Evolutionary conservation across 805 yeast species (phyloP).

Genomic region (Saccharomycopsis schoenii): DNA sequence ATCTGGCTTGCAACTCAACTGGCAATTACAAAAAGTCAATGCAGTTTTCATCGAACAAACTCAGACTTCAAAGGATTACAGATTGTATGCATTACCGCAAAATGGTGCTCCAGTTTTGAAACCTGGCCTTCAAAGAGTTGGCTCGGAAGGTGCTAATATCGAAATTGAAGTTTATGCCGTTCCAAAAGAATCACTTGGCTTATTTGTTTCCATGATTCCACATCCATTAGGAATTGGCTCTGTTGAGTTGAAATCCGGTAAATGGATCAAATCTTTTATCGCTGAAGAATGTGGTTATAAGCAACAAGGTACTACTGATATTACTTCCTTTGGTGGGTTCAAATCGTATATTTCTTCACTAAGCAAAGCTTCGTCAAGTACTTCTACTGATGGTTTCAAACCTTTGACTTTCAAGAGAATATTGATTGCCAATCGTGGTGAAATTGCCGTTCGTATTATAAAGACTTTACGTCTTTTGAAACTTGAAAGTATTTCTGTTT

Average conservation of each 20-base stretch:
- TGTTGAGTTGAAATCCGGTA: slow-evolving; percentile 71
- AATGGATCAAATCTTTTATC: slow-evolving; percentile 84
- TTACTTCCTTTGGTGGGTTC: slow-evolving; percentile 89
- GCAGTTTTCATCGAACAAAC: slow-evolving; percentile 63
- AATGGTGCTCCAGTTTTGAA: slow-evolving; percentile 57
- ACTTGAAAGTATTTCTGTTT: slow-evolving; percentile 76
- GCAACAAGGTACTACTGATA: slow-evolving; percentile 62
- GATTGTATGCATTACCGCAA: slow-evolving; percentile 73
- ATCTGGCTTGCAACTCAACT: slow-evolving; percentile 77
- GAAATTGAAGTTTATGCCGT: slow-evolving; percentile 76
- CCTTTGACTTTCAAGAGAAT: slow-evolving; percentile 30
- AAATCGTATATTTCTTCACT: slow-evolving; percentile 42
- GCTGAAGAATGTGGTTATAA: slow-evolving; percentile 87
- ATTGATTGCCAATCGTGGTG: slow-evolving; percentile 96
- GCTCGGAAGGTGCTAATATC: slow-evolving; percentile 35
- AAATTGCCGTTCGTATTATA: slow-evolving; percentile 91
- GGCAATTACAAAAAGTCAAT: slow-evolving; percentile 83
- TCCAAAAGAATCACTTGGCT: slow-evolving; percentile 71
- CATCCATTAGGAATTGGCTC: slow-evolving; percentile 94
- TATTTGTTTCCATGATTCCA: slow-evolving; percentile 80
- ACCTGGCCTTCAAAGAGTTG: slow-evolving; percentile 79
- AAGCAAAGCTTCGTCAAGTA: slow-evolving; percentile 13
- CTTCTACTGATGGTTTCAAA: slow-evolving; percentile 22
- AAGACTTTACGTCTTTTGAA: slow-evolving; percentile 74
- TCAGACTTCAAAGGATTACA: slow-evolving; percentile 61